Evolutionary conservation across 1,284 basidiomycete genomes (phyloP).

Genomic region (Abortiporus biennis): DNA sequence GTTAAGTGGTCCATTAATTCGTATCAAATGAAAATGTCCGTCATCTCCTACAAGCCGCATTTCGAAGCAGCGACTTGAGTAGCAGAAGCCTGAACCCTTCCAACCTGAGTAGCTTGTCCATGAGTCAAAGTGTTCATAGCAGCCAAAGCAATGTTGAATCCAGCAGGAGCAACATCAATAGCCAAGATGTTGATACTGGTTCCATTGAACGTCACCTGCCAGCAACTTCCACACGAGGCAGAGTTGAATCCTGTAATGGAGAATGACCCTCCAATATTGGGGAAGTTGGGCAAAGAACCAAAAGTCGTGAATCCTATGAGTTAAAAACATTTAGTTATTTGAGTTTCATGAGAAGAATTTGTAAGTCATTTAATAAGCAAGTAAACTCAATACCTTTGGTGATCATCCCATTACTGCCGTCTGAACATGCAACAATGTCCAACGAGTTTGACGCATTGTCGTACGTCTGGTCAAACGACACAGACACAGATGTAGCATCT

Average conservation of each 20-base stretch:
- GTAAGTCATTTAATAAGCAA: neutral
- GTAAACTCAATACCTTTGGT: conserved; percentile 26
- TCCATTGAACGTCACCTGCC: conserved; percentile 32
- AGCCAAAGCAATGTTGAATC: conserved; percentile 33
- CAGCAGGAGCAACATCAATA: conserved; percentile 31
- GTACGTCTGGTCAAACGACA: conserved; percentile 38
- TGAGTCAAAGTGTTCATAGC: conserved; percentile 37
- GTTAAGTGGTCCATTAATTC: no score
- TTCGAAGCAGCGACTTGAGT: conserved; percentile 23
- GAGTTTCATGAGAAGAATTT: neutral
- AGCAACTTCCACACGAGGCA: conserved; percentile 40
- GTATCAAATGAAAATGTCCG: no score
- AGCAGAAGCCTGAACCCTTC: conserved; percentile 29
- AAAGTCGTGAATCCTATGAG: conserved; percentile 41
- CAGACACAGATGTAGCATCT: conserved; percentile 29
- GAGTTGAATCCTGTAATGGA: conserved; percentile 36
- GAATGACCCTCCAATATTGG: conserved; percentile 39
- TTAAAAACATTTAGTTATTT: conserved; percentile 24
- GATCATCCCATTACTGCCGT: conserved; percentile 34
- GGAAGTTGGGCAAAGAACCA: conserved; percentile 38
- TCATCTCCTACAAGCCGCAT: conserved; percentile 27
- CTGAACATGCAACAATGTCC: conserved; percentile 38
- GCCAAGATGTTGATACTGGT: conserved; percentile 33
- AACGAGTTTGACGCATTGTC: conserved; percentile 31
- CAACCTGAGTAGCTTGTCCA: conserved; percentile 27